Conservation (phyloP, 768 basidiomycete species). For the Tremella fuciformis region DNA sequence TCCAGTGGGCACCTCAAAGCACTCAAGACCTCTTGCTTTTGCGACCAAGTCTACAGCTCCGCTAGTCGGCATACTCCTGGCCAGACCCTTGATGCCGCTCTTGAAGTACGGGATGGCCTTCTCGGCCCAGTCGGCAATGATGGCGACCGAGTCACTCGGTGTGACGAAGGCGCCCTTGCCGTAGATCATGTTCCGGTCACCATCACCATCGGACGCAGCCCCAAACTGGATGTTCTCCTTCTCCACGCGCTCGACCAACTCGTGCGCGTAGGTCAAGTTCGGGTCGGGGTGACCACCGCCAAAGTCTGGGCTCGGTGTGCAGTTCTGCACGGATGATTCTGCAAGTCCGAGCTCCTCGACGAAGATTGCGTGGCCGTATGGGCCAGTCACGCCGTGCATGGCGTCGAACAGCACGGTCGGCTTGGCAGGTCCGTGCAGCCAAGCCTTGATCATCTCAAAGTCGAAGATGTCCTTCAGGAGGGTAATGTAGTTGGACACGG, state of each 20-base stretch:
- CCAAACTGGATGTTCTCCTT: slow-evolving; percentile 80
- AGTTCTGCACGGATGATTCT: slow-evolving; percentile 80
- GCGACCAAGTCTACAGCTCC: slow-evolving; percentile 96
- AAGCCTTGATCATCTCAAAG: slow-evolving; percentile 84
- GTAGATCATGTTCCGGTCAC: slow-evolving; percentile 99
- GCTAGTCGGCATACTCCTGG: slow-evolving; percentile 94
- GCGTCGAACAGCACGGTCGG: slow-evolving; percentile 88
- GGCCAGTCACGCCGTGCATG: slow-evolving; percentile 92
- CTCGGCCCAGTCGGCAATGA: slow-evolving; percentile 91
- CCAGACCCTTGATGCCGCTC: slow-evolving; percentile 89
- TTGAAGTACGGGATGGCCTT: slow-evolving; percentile 56
- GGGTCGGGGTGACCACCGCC: slow-evolving; percentile 98
- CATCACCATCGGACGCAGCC: slow-evolving; percentile 95
- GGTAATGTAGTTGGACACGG: slow-evolving; percentile 79
- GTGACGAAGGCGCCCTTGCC: slow-evolving; percentile 97
- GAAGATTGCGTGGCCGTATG: slow-evolving; percentile 86
- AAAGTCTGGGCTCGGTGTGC: slow-evolving; percentile 86
- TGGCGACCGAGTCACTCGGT: slow-evolving; percentile 94
- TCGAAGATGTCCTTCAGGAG: slow-evolving; percentile 89
- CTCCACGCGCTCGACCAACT: slow-evolving; percentile 89
- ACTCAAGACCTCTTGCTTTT: slow-evolving; percentile 84
- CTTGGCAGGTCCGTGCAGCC: slow-evolving; percentile 64
- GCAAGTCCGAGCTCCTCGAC: slow-evolving; percentile 77
- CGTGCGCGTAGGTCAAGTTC: slow-evolving; percentile 94
- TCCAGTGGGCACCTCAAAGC: slow-evolving; percentile 97